Percentiles rank a stretch among this genome's conserved stretches.
Evolutionary conservation across 2,329 filamentous ascomycete genomes (phyloP).

Genomic region (Zalaria sp.): DNA sequence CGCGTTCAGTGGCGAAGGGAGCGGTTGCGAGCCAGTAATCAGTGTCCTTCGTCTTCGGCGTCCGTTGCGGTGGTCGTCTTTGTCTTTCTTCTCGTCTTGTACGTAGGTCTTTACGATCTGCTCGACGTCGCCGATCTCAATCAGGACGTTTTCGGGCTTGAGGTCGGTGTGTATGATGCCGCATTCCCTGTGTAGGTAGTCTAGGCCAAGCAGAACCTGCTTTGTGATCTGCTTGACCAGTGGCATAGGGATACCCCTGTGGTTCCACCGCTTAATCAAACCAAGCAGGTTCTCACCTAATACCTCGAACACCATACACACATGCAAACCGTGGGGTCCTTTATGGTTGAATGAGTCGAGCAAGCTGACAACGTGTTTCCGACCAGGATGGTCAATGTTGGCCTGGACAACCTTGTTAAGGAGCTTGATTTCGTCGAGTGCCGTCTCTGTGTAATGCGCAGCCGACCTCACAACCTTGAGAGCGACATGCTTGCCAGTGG

Average conservation of each 20-base stretch:
- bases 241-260: conserved; percentile 89
- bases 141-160: conserved; percentile 95
- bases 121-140: conserved; percentile 97
- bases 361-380: conserved; percentile 88
- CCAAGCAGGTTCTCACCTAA: conserved; percentile 88
- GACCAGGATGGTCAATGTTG: conserved; percentile 85
- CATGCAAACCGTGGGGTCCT: conserved; percentile 87
- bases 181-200: conserved; percentile 94
- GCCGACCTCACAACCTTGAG: conserved; percentile 96
- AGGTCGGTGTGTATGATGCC: conserved; percentile 97
- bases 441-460: conserved; percentile 96
- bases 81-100: conserved; percentile 56
- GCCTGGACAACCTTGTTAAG: conserved; percentile 94
- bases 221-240: conserved; percentile 98
- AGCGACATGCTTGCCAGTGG: conserved; percentile 82
- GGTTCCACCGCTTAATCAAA: conserved; percentile 96
- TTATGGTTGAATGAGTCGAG: conserved; percentile 97
- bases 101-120: conserved; percentile 96
- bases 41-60: conserved; percentile 78
- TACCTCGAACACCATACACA: conserved; percentile 99
- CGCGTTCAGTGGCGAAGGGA: conserved; percentile 87
- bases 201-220: conserved; percentile 85
- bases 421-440: conserved; percentile 96
- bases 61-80: conserved; percentile 86
- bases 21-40: conserved; percentile 91